These are phyloP conservation scores for Cercospora sojina DNA, from an alignment of 2,329 filamentous ascomycete species.

Conservation along the genomic window DNA sequence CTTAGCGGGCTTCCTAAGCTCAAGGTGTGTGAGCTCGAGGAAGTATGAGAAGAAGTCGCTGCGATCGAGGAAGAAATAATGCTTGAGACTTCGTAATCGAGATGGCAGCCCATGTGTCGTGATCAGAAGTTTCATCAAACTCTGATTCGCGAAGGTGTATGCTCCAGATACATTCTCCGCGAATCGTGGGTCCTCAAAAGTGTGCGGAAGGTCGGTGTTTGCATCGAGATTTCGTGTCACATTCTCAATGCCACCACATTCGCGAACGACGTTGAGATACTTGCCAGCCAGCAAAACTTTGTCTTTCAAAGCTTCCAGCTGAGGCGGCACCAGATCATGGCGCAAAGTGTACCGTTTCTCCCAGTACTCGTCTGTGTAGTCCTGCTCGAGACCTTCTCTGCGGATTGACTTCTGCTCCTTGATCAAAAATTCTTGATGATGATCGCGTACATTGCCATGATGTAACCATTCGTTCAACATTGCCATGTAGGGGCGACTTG, in stretches of 20 bases:
- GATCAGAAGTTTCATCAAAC: constrained; percentile 82
- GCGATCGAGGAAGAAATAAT: constrained; percentile 98
- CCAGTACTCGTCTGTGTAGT: constrained; percentile 99
- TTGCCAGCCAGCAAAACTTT: constrained; percentile 95
- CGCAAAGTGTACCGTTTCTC: constrained; percentile 95
- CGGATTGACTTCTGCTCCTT: constrained; percentile 95
- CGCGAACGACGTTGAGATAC: constrained; percentile 94
- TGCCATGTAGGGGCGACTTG: constrained; percentile 90
- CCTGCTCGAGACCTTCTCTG: constrained; percentile 84
- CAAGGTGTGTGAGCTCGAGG: constrained; percentile 83
- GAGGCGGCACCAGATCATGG: constrained; percentile 85
- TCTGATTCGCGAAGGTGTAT: constrained; percentile 93
- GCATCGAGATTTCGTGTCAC: constrained; percentile 64
- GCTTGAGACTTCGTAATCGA: constrained; percentile 85
- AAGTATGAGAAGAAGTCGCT: constrained; percentile 99
- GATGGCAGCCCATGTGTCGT: constrained; percentile 90
- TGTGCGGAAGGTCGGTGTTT: constrained; percentile 83
- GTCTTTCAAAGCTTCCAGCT: constrained; percentile 85
- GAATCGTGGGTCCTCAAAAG: constrained; percentile 88
- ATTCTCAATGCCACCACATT: constrained; percentile 87
- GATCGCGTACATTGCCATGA: constrained; percentile 90
- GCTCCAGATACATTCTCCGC: constrained; percentile 94
- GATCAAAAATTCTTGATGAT: constrained; percentile 89
- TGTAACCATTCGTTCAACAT: constrained; percentile 99
- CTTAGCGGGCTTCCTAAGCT: constrained; percentile 79